Evolutionary conservation across 2,329 filamentous ascomycete species (phyloP).

Genomic region (Dothideomycetidae sp.): DNA sequence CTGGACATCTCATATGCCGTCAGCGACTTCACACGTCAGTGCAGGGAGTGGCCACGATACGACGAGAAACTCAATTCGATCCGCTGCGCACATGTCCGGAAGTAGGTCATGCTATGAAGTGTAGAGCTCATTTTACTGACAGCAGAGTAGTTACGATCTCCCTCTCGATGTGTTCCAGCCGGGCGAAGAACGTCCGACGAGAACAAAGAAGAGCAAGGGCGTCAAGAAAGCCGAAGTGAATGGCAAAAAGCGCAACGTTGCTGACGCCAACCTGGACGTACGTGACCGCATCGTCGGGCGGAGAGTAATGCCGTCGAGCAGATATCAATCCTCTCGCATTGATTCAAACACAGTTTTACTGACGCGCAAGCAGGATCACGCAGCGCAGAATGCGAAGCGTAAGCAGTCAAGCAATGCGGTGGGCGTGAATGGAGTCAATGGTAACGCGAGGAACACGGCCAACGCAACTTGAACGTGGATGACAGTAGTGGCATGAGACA

Average conservation of each 20-base stretch:
- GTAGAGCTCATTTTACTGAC: conserved; percentile 14
- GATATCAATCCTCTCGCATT: conserved; percentile 9
- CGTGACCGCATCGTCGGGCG: conserved; percentile 17
- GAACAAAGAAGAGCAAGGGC: conserved; percentile 26
- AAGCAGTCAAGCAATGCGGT: conserved; percentile 8
- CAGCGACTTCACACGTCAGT: conserved; percentile 71
- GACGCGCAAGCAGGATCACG: conserved; percentile 1
- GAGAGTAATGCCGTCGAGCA: conserved; percentile 7
- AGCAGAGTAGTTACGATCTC: conserved; percentile 62
- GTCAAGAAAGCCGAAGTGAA: conserved; percentile 13
- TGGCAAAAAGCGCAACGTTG: conserved; percentile 30
- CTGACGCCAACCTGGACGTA: conserved; percentile 33
- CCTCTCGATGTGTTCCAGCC: conserved; percentile 79
- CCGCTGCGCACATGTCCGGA: conserved; percentile 70
- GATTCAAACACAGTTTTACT: too few relatives aligned
- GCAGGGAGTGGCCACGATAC: conserved; percentile 61
- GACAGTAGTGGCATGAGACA: too few relatives aligned
- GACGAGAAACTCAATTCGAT: conserved; percentile 63
- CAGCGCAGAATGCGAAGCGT: conserved; percentile 7
- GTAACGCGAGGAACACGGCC: neutral
- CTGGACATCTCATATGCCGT: conserved; percentile 72
- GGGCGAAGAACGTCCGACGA: conserved; percentile 46
- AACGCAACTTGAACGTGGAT: neutral
- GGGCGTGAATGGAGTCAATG: conserved; percentile 1
- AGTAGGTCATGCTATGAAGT: conserved; percentile 41